Conservation (phyloP, 2,329 filamentous ascomycete genomes). For the Xylariaceae sp. region DNA sequence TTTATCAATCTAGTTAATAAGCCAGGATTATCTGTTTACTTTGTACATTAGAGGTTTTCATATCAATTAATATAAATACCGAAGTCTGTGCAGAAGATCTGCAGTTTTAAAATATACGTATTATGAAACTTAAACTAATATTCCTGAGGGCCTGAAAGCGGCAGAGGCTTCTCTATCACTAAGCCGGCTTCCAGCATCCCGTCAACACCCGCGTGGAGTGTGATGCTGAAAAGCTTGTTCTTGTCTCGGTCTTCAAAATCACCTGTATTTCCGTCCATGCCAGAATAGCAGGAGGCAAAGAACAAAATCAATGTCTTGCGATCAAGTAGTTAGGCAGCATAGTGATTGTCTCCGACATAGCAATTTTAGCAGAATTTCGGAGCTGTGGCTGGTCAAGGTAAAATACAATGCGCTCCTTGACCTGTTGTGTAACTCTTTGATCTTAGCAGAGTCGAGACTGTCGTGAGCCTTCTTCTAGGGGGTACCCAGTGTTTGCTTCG, state of each 20-base stretch:
- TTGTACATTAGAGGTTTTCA: no score
- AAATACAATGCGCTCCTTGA: conserved; percentile 1
- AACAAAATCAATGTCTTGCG: not conserved
- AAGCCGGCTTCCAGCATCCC: conserved; percentile 5
- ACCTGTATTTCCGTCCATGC: not conserved
- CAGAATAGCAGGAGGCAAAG: conserved; percentile 3
- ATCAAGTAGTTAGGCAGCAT: not conserved
- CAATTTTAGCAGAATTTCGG: not conserved
- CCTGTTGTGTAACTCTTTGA: not conserved
- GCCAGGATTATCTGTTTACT: no score
- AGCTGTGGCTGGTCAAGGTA: not conserved
- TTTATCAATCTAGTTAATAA: no score
- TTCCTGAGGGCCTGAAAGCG: not conserved
- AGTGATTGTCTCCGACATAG: not conserved
- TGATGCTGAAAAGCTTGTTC: not conserved
- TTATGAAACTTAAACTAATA: no score
- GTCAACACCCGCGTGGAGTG: not conserved
- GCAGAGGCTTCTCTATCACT: not conserved
- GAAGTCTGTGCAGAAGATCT: no score
- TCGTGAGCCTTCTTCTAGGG: not conserved
- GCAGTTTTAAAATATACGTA: no score
- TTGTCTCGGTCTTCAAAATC: not conserved
- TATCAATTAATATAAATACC: no score
- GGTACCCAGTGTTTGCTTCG: no score
- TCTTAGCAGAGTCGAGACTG: not conserved